These are phyloP conservation scores for Mycothermus thermophilus DNA, from an alignment of 495 filamentous ascomycete genomes.

Conservation along the genomic window DNA sequence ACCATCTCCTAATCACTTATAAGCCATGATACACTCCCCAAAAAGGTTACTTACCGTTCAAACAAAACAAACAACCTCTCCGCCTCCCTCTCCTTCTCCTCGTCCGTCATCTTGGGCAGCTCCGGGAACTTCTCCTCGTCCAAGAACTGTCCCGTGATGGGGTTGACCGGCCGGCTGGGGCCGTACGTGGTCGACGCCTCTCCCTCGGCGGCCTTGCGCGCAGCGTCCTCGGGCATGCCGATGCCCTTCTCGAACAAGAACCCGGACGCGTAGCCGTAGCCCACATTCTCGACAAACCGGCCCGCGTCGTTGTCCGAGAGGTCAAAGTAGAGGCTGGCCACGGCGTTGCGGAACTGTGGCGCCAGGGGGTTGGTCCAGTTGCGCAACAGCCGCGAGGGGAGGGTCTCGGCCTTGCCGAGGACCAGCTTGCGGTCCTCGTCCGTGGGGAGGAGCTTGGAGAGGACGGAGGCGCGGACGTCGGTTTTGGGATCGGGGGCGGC, in stretches of 20 bases:
- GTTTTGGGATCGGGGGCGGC: background rate
- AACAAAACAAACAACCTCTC: conserved; percentile 90
- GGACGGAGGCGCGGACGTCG: conserved; percentile 45
- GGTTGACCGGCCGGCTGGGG: conserved; percentile 51
- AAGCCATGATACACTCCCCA: background rate
- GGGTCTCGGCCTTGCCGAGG: conserved; percentile 58
- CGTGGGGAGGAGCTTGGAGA: conserved; percentile 58
- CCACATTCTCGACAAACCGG: conserved; percentile 65
- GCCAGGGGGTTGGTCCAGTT: conserved; percentile 61
- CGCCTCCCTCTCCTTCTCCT: conserved; percentile 86
- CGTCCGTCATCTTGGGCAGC: conserved; percentile 64
- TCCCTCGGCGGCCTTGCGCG: conserved; percentile 41
- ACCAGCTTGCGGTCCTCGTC: conserved; percentile 61
- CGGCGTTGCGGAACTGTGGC: conserved; percentile 56
- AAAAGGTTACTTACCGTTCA: conserved; percentile 59
- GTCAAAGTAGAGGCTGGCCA: conserved; percentile 73
- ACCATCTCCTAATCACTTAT: background rate
- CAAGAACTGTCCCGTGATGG: conserved; percentile 76
- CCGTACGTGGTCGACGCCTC: conserved; percentile 7
- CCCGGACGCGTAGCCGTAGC: conserved; percentile 85
- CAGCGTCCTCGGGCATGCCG: conserved; percentile 50
- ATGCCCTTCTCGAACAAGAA: conserved; percentile 74
- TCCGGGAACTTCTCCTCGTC: conserved; percentile 49
- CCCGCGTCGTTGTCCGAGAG: conserved; percentile 62
- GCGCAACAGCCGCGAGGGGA: conserved; percentile 64